Evolutionary conservation across 257 asterid species (phyloP), one percentile per base, ranked within the genome.

Genomic region (Leonotis leonurus): DNA sequence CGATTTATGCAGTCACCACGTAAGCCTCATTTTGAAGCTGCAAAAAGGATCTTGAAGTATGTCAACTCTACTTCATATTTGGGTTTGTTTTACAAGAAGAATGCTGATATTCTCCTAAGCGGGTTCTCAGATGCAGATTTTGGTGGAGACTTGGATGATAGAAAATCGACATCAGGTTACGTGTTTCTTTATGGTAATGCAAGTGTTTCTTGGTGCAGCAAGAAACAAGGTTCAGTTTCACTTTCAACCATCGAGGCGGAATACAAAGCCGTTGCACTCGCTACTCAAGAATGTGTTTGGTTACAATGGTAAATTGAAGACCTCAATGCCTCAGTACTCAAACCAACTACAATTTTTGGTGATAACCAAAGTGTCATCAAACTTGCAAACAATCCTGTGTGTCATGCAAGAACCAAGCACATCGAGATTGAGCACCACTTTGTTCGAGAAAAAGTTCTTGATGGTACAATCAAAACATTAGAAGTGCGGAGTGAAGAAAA

Each of bases 201-300:
- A 8, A 4, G 46, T 60, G 7, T 70, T n/a, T 75, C 68, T 0
- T 65, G 65, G 74, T 61, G 64, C 4, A 56, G 62, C 27, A 56
- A 56, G 11, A 56, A 32, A 10, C 27, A 60, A 39, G 43, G 46
- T 8, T 67, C 29, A 0, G 55, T 61, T 52, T 72, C 69, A 7
- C 18, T 67, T 3, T 60, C 70, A 24, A 73, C 62, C 0, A 60
- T 22, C 0, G 57, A 67, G 22, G 56, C 6, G 0, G 56, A 67
- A 17, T 61, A 53, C 9, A 67, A 67, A 11, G 48, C 46, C 5
- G 2, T 58, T 1, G 6, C 36, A 7, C 24, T 53, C n/a, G 70
- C 53, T 60, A 26, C 60, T 24, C 60, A 63, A 63, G 68, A 73
- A 30, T 63, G 71, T 41, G 39, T 63, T 13, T 56, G 35, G 69